Conservation (phyloP, 2,329 filamentous ascomycete species). For the Sclerotinia spermophila region DNA sequence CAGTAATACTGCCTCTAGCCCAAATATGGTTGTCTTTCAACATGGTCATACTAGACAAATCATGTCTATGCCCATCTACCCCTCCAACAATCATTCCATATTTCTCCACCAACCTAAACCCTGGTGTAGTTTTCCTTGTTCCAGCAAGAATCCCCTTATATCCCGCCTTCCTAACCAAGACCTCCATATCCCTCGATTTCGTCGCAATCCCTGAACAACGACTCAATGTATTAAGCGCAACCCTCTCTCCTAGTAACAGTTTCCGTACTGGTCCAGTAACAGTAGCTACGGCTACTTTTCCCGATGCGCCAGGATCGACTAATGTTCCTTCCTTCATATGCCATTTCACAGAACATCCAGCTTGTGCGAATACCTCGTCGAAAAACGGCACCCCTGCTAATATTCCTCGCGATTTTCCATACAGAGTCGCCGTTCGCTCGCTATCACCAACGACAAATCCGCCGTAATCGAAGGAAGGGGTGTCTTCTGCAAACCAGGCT, state of each 20-base stretch:
- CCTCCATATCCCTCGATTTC: slow-evolving; percentile 54
- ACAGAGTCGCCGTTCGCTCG: slow-evolving; percentile 60
- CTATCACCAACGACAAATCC: slow-evolving; percentile 88
- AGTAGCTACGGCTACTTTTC: slow-evolving; percentile 66
- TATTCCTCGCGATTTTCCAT: slow-evolving; percentile 70
- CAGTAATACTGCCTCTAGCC: slow-evolving; percentile 80
- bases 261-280: slow-evolving; percentile 80
- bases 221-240: slow-evolving; percentile 85
- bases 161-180: slow-evolving; percentile 58
- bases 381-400: slow-evolving; percentile 93
- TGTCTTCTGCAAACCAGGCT: slow-evolving; percentile 91
- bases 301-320: slow-evolving; percentile 54
- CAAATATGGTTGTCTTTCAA: slow-evolving; percentile 99
- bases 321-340: slow-evolving; percentile 69
- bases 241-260: slow-evolving; percentile 79
- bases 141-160: slow-evolving; percentile 85
- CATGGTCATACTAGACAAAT: slow-evolving; percentile 95
- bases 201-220: slow-evolving; percentile 90
- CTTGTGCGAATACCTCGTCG: slow-evolving; percentile 85
- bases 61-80: slow-evolving; percentile 86
- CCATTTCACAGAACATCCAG: slow-evolving; percentile 92
- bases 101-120: slow-evolving; percentile 93
- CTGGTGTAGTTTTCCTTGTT: slow-evolving; percentile 94
- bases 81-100: slow-evolving; percentile 96
- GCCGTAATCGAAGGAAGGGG: slow-evolving; percentile 93